Evolutionary conservation across 2,329 filamentous ascomycete species (phyloP), one percentile per base, ranked within the genome.

Genomic region (Scytalidium lignicola): DNA sequence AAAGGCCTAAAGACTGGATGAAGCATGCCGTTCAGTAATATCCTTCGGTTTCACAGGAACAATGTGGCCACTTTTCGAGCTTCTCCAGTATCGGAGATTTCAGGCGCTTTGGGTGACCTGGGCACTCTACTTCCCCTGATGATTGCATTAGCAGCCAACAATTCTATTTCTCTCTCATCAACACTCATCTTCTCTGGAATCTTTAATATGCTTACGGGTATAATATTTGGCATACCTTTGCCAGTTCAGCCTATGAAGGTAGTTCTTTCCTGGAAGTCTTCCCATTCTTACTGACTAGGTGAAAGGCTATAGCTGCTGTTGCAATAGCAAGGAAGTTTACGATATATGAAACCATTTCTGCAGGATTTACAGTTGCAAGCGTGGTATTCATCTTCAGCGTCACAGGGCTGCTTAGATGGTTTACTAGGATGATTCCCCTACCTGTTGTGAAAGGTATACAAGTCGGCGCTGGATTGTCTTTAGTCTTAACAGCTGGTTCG

Each of bases 361-460:
- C 90, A 1, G 92, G 92, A 1, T 79, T 92, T 32, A 86, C 89
- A 50, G 90, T 96, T 28, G 83, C 84, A 2, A 71, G 72, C 6
- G 78, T 85, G 19, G 85, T 96, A 8, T 75, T 92, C 8, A 6
- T 95, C 1, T 82, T 96, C 64, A 91, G 86, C 61, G 64, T 83
- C 3, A 95, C 90, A 0, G 89, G 92, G 1, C 69, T 93, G n/a
- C 73, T 96, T 26, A 76, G 76, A 50, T 86, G 83, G 76, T 83
- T 89, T 46, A 84, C 87, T 8, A 70, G 74, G n/a, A 74, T 83
- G 15, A 63, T 63, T 18, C 92, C 92, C 0, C 80, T 91, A 13
- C 88, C 91, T 0, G 86, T 97, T 0, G 85, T 97, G 47, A 96
- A 95, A 65, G 92, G 92, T 23, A 96, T 97, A 56, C 93, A 97